A percentile compares a stretch with the other conserved stretches of the same genome.
These are phyloP conservation scores for barley (Hordeum vulgare) DNA, from an alignment of 176 grass and related monocot genomes.

Conservation along the genomic window DNA sequence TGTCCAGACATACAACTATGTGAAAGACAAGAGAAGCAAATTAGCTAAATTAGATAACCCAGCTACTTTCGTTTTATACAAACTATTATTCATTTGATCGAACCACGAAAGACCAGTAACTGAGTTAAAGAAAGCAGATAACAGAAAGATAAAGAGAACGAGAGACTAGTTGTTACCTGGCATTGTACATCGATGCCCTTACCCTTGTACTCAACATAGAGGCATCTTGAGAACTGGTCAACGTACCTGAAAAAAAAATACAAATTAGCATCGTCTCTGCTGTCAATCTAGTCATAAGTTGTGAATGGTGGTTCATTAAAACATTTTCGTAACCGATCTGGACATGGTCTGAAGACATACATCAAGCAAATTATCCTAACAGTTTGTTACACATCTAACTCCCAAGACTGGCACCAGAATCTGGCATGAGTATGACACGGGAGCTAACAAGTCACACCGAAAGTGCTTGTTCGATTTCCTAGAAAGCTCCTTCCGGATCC, in stretches of 20 bases:
- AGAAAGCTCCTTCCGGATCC: neutral
- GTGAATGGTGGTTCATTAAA: neutral
- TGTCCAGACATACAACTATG: too few relatives aligned
- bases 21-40: too few relatives aligned
- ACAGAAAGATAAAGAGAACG: neutral
- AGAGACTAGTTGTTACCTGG: constrained; percentile 42
- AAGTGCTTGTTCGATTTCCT: neutral
- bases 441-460: constrained; percentile 13
- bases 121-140: too few relatives aligned
- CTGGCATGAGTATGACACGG: neutral
- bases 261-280: neutral
- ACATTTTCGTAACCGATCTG: neutral
- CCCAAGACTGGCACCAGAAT: constrained; percentile 2
- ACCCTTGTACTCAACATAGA: constrained; percentile 84
- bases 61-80: neutral
- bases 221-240: constrained; percentile 84
- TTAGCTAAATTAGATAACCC: neutral
- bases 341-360: neutral
- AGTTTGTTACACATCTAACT: neutral
- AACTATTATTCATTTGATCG: neutral
- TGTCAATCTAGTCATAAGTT: neutral
- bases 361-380: neutral
- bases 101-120: neutral
- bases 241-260: constrained; percentile 52
- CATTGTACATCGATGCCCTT: constrained; percentile 97